A percentile compares a stretch with the other conserved stretches of the same genome.
These are phyloP conservation scores for Capsella rubella DNA, from an alignment of 441 rosid genomes.

Conservation along the genomic window DNA sequence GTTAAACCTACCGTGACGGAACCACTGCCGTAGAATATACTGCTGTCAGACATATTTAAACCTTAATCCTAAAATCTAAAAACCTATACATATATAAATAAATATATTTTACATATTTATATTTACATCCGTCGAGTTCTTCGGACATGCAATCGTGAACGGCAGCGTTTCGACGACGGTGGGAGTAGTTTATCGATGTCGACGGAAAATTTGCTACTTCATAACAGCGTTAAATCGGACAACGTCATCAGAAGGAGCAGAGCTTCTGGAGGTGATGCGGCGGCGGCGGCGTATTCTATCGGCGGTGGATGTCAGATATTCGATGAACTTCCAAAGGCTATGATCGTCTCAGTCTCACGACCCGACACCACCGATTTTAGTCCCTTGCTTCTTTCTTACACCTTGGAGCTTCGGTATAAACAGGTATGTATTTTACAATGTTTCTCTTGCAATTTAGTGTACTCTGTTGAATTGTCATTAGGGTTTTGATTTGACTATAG, in stretches of 20 bases:
- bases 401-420: conserved; percentile 71
- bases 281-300: conserved; percentile 22
- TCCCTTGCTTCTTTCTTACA: conserved; percentile 73
- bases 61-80: not conserved
- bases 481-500: conserved; percentile 15
- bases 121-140: not conserved
- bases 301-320: conserved; percentile 51
- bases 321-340: conserved; percentile 64
- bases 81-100: not conserved
- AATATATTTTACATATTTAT: not conserved
- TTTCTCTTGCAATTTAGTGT: not conserved
- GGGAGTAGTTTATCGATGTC: conserved; percentile 43
- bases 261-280: conserved; percentile 28
- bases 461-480: not conserved
- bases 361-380: conserved; percentile 72
- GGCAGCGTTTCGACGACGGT: conserved; percentile 24
- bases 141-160: conserved; percentile 30
- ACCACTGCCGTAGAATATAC: conserved; percentile 32
- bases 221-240: conserved; percentile 47
- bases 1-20: conserved; percentile 43
- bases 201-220: conserved; percentile 61
- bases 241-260: conserved; percentile 32
- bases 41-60: conserved; percentile 20
- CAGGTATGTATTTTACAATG: conserved; percentile 48
- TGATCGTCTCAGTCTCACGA: conserved; percentile 61